Percentiles rank a stretch among this genome's conserved stretches.
Evolutionary conservation across 2,329 filamentous ascomycete genomes (phyloP).

Genomic region (Trichoderma cornu-damae): DNA sequence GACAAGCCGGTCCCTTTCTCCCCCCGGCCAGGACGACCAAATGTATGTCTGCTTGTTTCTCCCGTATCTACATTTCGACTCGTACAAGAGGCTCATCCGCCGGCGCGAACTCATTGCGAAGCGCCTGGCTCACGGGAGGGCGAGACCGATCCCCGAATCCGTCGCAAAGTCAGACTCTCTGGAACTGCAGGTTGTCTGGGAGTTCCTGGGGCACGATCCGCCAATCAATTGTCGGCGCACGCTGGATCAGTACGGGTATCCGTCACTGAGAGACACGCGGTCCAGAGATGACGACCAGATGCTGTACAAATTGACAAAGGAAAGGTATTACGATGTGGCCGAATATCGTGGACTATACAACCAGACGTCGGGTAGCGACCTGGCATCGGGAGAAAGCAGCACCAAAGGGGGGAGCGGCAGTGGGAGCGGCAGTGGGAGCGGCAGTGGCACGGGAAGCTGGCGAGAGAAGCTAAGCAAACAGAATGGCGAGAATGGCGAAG

Average conservation of each 20-base stretch:
- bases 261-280: conserved; percentile 54
- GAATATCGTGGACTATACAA: conserved; percentile 26
- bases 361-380: conserved; percentile 28
- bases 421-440: conserved; percentile 28
- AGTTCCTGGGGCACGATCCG: conserved; percentile 55
- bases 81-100: conserved; percentile 52
- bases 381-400: conserved; percentile 11
- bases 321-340: conserved; percentile 29
- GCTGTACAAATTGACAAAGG: conserved; percentile 60
- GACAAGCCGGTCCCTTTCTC: conserved; percentile 29
- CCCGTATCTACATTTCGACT: conserved; percentile 61
- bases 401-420: conserved; percentile 28
- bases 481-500: conserved; percentile 21
- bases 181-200: conserved; percentile 58
- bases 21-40: conserved; percentile 26
- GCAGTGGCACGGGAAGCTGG: conserved; percentile 28
- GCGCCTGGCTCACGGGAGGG: conserved; percentile 49
- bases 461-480: conserved; percentile 24
- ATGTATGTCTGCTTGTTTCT: conserved; percentile 48
- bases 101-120: conserved; percentile 51
- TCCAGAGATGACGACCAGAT: conserved; percentile 62
- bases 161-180: conserved; percentile 51
- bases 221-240: conserved; percentile 58
- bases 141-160: conserved; percentile 50
- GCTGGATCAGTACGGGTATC: conserved; percentile 60